These are phyloP conservation scores for Hypoxylon sp. DNA, from an alignment of 2,329 filamentous ascomycete genomes.

Conservation along the genomic window DNA sequence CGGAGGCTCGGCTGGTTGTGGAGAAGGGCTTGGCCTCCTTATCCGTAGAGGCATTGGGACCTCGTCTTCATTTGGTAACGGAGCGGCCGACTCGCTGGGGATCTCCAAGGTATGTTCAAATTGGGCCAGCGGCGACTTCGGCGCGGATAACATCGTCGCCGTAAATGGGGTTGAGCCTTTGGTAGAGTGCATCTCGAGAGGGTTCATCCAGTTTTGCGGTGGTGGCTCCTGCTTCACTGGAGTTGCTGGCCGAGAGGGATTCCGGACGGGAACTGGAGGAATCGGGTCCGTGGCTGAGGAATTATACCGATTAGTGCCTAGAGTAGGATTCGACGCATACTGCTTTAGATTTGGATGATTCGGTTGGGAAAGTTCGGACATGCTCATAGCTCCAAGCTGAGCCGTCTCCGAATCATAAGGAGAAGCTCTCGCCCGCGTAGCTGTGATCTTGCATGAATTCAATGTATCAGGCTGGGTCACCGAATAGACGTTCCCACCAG, in stretches of 20 bases:
- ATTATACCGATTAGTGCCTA: constrained; percentile 54
- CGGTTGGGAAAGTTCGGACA: constrained; percentile 58
- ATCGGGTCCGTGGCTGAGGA: constrained; percentile 54
- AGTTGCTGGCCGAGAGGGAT: constrained; percentile 52
- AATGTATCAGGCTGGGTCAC: constrained; percentile 58
- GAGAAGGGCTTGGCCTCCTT: constrained; percentile 39
- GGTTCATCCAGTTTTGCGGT: constrained; percentile 58
- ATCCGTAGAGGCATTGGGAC: constrained; percentile 46
- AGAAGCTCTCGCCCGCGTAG: constrained; percentile 43
- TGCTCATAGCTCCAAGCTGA: constrained; percentile 58
- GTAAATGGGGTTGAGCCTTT: constrained; percentile 48
- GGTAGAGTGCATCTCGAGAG: constrained; percentile 62
- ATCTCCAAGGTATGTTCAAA: constrained; percentile 55
- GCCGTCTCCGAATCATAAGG: constrained; percentile 55
- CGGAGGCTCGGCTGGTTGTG: constrained; percentile 19
- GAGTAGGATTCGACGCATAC: constrained; percentile 49
- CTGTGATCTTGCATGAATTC: constrained; percentile 51
- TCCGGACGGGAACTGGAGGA: constrained; percentile 52
- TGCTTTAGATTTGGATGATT: constrained; percentile 48
- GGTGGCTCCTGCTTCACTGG: constrained; percentile 52
- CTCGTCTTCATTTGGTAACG: constrained; percentile 52
- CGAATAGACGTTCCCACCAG: constrained; percentile 32
- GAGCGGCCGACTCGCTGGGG: constrained; percentile 47
- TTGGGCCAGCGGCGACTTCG: constrained; percentile 58
- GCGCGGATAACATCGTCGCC: constrained; percentile 27